phyloP scores from a whole-genome alignment of 345 rosid genomes.

The Gossypioides kirkii region DNA sequence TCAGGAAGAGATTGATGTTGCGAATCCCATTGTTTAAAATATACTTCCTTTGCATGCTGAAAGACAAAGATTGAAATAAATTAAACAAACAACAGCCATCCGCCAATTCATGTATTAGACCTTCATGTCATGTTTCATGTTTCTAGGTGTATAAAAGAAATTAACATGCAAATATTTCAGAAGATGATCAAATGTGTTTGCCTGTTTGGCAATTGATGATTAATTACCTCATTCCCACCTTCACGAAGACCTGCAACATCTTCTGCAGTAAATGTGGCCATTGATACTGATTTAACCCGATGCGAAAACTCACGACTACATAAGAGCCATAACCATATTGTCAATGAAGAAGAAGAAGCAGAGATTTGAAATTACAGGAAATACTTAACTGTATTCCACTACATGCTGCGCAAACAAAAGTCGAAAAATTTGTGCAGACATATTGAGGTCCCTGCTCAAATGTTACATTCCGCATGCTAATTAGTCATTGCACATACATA shows the following conservation, averaged over 20 bases:
- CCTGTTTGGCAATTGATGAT: not conserved
- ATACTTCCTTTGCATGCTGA: slow-evolving; percentile 74
- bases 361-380: not conserved
- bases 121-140: not conserved
- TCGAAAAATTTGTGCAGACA: not conserved
- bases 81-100: not conserved
- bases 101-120: too few species aligned
- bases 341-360: not conserved
- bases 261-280: slow-evolving; percentile 82
- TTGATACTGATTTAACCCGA: slow-evolving; percentile 87
- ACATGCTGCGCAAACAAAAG: not conserved
- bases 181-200: not conserved
- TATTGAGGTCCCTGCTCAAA: not conserved
- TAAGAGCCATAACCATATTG: not conserved
- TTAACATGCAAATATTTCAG: not conserved
- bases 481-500: not conserved
- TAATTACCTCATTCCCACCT: slow-evolving; percentile 84
- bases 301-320: slow-evolving; percentile 89
- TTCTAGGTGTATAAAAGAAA: too few species aligned
- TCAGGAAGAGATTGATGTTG: slow-evolving; percentile 58
- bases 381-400: not conserved
- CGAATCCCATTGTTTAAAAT: slow-evolving; percentile 77
- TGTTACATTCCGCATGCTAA: not conserved
- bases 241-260: slow-evolving; percentile 71
- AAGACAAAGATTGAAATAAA: slow-evolving; percentile 7